Percentiles rank a stretch among this genome's conserved stretches.
phyloP scores from a whole-genome alignment of 352 stramenopile species.

The Phytopythium cucurbitacearum region DNA sequence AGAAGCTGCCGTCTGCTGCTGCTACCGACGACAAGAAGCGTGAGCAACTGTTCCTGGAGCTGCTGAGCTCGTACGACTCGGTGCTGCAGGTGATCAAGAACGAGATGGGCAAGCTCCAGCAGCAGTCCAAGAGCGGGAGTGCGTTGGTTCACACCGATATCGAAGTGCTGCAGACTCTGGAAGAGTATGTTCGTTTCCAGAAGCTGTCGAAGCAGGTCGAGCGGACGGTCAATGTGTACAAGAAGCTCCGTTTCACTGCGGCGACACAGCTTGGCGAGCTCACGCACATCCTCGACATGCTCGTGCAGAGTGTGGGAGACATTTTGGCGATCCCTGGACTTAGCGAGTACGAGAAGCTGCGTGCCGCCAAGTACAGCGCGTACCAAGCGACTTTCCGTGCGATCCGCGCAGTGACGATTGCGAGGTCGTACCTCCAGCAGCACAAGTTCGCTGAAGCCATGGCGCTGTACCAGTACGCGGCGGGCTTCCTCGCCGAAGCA shows the following conservation, averaged over 20 bases:
- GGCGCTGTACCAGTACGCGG: constrained; percentile 70
- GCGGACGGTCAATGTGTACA: constrained; percentile 54
- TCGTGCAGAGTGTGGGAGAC: constrained; percentile 76
- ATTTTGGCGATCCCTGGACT: constrained; percentile 68
- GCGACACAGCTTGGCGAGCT: constrained; percentile 47
- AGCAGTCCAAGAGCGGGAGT: constrained; percentile 74
- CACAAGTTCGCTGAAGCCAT: constrained; percentile 68
- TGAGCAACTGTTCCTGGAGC: constrained; percentile 59
- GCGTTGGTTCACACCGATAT: constrained; percentile 71
- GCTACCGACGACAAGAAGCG: constrained; percentile 61
- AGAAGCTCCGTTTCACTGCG: constrained; percentile 55
- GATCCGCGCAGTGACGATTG: constrained; percentile 53
- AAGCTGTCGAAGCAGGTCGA: constrained; percentile 78
- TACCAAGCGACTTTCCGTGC: constrained; percentile 69
- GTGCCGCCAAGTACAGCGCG: constrained; percentile 56
- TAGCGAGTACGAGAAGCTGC: constrained; percentile 42
- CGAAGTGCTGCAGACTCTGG: constrained; percentile 53
- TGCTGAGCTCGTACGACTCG: constrained; percentile 71
- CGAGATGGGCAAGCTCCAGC: constrained; percentile 55
- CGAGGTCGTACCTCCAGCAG: constrained; percentile 60
- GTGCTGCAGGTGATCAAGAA: constrained; percentile 66
- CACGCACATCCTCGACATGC: constrained; percentile 79
- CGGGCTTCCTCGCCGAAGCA: constrained; percentile 48
- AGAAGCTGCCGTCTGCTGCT: constrained; percentile 21
- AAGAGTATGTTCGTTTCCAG: constrained; percentile 70